Conservation (phyloP, 2,329 filamentous ascomycete genomes). For the Sporothrix dimorphospora region DNA sequence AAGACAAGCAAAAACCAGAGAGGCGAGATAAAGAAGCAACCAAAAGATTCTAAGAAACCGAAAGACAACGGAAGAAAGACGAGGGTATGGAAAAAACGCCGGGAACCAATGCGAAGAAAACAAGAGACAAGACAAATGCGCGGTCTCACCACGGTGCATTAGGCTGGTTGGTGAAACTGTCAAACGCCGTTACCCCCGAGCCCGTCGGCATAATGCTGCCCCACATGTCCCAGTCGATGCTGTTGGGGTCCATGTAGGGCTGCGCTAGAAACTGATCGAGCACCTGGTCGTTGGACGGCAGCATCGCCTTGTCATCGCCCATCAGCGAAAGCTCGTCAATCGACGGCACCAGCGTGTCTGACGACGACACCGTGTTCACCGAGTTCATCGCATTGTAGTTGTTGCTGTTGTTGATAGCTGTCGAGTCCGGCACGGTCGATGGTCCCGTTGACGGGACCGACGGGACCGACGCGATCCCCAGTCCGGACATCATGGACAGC, state of each 20-base stretch:
- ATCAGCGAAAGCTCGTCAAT: conserved; percentile 4
- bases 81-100: conserved; percentile 16
- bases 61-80: neutral
- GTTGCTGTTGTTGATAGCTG: neutral
- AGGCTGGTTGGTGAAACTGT: conserved; percentile 35
- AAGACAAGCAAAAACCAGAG: neutral
- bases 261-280: conserved; percentile 50
- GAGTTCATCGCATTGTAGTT: neutral
- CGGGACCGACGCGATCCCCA: neutral
- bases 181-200: conserved; percentile 30
- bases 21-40: neutral
- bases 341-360: conserved; percentile 6
- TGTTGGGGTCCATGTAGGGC: conserved; percentile 49
- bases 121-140: neutral
- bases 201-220: conserved; percentile 34
- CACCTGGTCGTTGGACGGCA: conserved; percentile 34
- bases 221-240: conserved; percentile 54
- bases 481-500: conserved; percentile 21
- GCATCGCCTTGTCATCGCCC: neutral
- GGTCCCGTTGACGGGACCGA: neutral
- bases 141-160: conserved; percentile 34
- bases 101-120: neutral
- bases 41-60: neutral
- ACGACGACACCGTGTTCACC: neutral
- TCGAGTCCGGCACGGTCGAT: neutral